Evolutionary conservation across 306 rosid species (phyloP).

Genomic region (Rosa lucieae): DNA sequence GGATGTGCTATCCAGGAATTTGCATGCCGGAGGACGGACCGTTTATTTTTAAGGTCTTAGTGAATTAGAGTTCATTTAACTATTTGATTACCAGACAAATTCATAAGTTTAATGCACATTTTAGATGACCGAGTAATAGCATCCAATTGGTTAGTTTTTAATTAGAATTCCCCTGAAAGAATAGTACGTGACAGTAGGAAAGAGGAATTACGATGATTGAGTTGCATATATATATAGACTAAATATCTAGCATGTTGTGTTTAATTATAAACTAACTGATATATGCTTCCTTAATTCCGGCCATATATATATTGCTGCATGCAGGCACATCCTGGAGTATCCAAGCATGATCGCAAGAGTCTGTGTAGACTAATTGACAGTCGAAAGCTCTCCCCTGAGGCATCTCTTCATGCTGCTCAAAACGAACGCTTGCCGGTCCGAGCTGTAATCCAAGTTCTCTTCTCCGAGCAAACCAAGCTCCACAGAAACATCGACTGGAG

Average conservation of each 20-base stretch:
- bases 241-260: background rate
- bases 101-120: background rate
- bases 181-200: background rate
- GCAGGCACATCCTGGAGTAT: conserved; percentile 75
- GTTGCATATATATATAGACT: background rate
- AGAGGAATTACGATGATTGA: background rate
- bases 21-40: too few relatives aligned
- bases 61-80: background rate
- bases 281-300: background rate
- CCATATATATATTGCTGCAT: background rate
- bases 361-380: conserved; percentile 73
- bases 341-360: conserved; percentile 79
- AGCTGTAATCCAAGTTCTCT: conserved; percentile 85
- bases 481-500: conserved; percentile 65
- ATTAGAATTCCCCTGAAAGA: too few relatives aligned
- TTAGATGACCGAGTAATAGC: background rate
- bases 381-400: conserved; percentile 81
- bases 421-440: conserved; percentile 91
- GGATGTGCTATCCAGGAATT: background rate
- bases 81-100: background rate
- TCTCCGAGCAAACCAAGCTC: conserved; percentile 70
- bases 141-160: too few relatives aligned
- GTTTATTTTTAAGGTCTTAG: background rate
- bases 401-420: conserved; percentile 87
- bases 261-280: background rate